Evolutionary conservation across 2,329 filamentous ascomycete genomes (phyloP).

Genomic region (Neofusicoccum cordaticola): DNA sequence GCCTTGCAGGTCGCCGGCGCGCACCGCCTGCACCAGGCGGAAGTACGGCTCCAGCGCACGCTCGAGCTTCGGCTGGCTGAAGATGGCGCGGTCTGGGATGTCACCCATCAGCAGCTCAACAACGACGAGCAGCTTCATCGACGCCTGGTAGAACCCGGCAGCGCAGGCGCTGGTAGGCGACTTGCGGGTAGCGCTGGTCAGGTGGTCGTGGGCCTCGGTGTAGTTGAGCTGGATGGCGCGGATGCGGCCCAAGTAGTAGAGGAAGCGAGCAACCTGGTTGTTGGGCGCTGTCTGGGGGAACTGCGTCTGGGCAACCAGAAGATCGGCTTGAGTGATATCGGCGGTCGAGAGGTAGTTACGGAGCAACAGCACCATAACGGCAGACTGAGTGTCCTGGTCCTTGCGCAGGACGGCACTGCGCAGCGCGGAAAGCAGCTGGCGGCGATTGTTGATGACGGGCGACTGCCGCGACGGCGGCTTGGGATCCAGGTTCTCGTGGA

Average conservation of each 20-base stretch:
- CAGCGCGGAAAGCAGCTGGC: conserved; percentile 80
- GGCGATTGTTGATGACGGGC: conserved; percentile 80
- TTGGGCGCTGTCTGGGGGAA: conserved; percentile 94
- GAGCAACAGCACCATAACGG: conserved; percentile 89
- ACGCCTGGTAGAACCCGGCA: conserved; percentile 91
- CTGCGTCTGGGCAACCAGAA: conserved; percentile 91
- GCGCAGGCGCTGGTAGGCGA: conserved; percentile 86
- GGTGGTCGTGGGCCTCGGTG: conserved; percentile 92
- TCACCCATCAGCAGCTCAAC: conserved; percentile 98
- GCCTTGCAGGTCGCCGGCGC: conserved; percentile 91
- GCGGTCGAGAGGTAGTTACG: conserved; percentile 95
- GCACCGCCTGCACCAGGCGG: conserved; percentile 87
- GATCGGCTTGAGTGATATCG: conserved; percentile 93
- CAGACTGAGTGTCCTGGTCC: conserved; percentile 94
- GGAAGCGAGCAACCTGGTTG: conserved; percentile 95
- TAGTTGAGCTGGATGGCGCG: conserved; percentile 95
- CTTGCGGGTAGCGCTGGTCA: conserved; percentile 91
- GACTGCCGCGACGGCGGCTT: conserved; percentile 86
- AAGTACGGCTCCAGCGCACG: conserved; percentile 89
- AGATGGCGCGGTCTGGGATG: conserved; percentile 91
- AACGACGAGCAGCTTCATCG: conserved; percentile 92
- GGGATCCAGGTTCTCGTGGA: conserved; percentile 86
- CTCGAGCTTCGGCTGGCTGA: conserved; percentile 86
- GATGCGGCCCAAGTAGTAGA: conserved; percentile 96
- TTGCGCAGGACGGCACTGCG: conserved; percentile 95